phyloP scores from a whole-genome alignment of 2,329 filamentous ascomycete genomes.

The Cordyceps farinosa region DNA sequence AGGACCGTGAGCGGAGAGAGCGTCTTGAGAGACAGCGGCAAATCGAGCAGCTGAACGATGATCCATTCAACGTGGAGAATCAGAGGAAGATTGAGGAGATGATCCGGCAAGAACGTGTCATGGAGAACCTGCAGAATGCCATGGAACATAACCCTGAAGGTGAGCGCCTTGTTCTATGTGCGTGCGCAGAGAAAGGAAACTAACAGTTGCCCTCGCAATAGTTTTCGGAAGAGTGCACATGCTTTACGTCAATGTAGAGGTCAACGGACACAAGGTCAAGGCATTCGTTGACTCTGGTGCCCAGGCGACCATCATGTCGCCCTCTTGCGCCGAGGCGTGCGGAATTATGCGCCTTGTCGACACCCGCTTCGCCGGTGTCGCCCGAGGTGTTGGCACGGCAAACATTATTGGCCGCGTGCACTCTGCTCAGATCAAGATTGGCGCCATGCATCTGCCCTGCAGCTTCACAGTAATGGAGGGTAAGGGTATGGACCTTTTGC shows the following conservation, averaged over 20 bases:
- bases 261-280: constrained; percentile 89
- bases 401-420: constrained; percentile 94
- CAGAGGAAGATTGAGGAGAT: constrained; percentile 94
- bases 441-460: constrained; percentile 79
- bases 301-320: constrained; percentile 98
- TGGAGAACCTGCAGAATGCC: constrained; percentile 92
- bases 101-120: constrained; percentile 89
- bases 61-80: constrained; percentile 90
- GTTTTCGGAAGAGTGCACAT: constrained; percentile 94
- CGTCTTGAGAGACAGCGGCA: constrained; percentile 76
- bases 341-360: constrained; percentile 97
- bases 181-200: constrained; percentile 9
- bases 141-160: constrained; percentile 98
- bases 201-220: constrained; percentile 35
- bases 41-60: constrained; percentile 82
- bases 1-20: constrained; percentile 66
- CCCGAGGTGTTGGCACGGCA: constrained; percentile 89
- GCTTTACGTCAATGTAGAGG: constrained; percentile 93
- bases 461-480: constrained; percentile 99
- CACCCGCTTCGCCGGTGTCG: constrained; percentile 85
- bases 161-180: constrained; percentile 39
- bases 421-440: constrained; percentile 91
- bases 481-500: constrained; percentile 87
- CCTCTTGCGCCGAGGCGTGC: constrained; percentile 82
- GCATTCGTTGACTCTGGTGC: constrained; percentile 96